Evolutionary conservation across 306 rosid genomes (phyloP).

Genomic region (Leucaena leucocephala): DNA sequence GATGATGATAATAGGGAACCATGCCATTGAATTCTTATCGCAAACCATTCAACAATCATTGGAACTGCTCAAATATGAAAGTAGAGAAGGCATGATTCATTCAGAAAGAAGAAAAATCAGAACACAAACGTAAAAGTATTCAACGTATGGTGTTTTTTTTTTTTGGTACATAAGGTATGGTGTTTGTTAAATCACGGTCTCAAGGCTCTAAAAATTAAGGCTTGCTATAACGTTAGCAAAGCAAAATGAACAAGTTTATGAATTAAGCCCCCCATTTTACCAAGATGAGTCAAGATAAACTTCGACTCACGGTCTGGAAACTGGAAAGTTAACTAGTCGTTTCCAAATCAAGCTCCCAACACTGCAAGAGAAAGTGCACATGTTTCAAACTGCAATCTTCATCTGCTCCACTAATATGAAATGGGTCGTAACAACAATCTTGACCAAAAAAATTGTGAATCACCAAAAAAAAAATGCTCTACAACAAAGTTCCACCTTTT

Average conservation of each 20-base stretch:
- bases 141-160: background rate
- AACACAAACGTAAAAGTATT: background rate
- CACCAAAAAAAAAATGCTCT: background rate
- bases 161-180: no score
- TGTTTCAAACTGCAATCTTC: background rate
- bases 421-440: slow-evolving; percentile 11
- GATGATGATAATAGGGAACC: background rate
- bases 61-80: slow-evolving; percentile 5
- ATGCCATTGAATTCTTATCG: slow-evolving; percentile 6
- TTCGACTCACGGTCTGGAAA: slow-evolving; percentile 4
- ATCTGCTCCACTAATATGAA: background rate
- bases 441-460: background rate
- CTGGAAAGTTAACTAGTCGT: background rate
- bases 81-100: background rate
- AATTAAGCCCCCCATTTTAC: background rate
- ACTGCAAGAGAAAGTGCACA: slow-evolving; percentile 17
- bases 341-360: slow-evolving; percentile 3
- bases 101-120: background rate
- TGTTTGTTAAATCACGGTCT: slow-evolving; percentile 18
- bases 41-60: background rate
- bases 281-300: slow-evolving; percentile 1
- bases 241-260: background rate
- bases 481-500: slow-evolving; percentile 10
- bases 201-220: background rate
- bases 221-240: background rate